Evolutionary conservation across 2,329 filamentous ascomycete species (phyloP), one percentile per base, ranked within the genome.

Genomic region (Talaromyces rugulosus): DNA sequence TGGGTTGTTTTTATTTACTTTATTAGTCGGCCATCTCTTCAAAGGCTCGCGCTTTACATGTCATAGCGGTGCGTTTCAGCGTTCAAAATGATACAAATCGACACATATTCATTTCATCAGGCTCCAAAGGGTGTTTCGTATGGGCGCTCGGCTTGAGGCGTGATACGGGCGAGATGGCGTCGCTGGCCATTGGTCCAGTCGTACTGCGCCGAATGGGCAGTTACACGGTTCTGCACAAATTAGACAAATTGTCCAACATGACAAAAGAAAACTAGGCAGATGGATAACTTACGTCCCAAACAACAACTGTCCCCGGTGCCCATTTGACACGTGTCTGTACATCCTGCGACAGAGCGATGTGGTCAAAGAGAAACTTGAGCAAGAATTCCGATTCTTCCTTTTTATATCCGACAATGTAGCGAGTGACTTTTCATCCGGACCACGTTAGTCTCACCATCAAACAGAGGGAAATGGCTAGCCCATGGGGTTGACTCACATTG

Each of bases 301-400:
- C 87, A 1, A 95, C 89, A 1, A 96, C 91, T 0, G 90, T 94
- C n/a, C 86, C 84, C 51, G 86, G 82, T 67, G 87, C 86, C 91
- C 91, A 96, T 74, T 88, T 89, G 56, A 96, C 83, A 28, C 90
- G 84, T 5, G 82, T 82, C 68, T 93, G 90, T 73, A 92, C 85
- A 70, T 92, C 89, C 56, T 88, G 85, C 23, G 88, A 88, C 47
- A 85, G 82, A 0, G 87, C 88, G 58, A 92, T 86, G 69, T 92
- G 90, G 70, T 91, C 85, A 72, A 88, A 92, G 16, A 93, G 76
- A 78, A 92, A 92, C 70, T 91, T 90, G 50, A 53, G 81, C 9
- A 93, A 79, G 55, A 83, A 82, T 66, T 96, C 92, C 1, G 88
- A 91, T 72, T 96, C 92, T 71, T 96, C 92, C 72, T 92, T 91